Base-by-base conservation (phyloP, 345 rosid species). In the Acer yangbiense region DNA sequence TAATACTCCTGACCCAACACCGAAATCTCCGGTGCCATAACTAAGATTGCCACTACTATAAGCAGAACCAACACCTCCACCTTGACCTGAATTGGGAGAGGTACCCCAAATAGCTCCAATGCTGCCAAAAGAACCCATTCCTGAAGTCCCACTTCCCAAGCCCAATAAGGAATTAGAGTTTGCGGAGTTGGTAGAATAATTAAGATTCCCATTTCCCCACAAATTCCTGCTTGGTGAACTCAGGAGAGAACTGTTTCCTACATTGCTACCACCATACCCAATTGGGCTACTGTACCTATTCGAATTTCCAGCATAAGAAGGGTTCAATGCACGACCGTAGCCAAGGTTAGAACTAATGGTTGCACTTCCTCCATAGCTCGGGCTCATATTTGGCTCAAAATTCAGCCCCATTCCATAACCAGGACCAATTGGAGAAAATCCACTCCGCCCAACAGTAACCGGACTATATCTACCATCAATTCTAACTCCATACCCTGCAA, bases 401-500 rank as follows among this genome's bases (percentile, higher is more conserved):
- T 87, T 89, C 76, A 90, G 77, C 46, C 93, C 95, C 58, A 85
- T 81, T 4, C 87, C 93, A 70, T 85, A 91, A 66, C 87, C 83
- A 84, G 87, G 78, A 76, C 87, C 88, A 79, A 91, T 84, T 52
- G 96, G 88, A 82, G 95, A 80, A 85, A 87, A 89, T 62, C 88
- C 89, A 60, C 79, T 80, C 44, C 90, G 86, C 46, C 88, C 91
- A 76, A 81, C 88, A 79, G 87, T 80, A 71, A 82, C 87, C 39
- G 93, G 94, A 85, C 97, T 91, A 86, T 82, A 88, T 87, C 97
- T 89, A 79, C 91, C 95, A 81, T 93, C 97, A 88, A 90, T 85
- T 82, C 94, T 88, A 65, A 86, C 84, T 79, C 94, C 95, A 85
- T 87, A 92, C 35, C 86, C 89, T 58, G 90, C 87, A 27, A 83